Conservation (phyloP, 305 asterid species). For the Solanum hybrid region DNA sequence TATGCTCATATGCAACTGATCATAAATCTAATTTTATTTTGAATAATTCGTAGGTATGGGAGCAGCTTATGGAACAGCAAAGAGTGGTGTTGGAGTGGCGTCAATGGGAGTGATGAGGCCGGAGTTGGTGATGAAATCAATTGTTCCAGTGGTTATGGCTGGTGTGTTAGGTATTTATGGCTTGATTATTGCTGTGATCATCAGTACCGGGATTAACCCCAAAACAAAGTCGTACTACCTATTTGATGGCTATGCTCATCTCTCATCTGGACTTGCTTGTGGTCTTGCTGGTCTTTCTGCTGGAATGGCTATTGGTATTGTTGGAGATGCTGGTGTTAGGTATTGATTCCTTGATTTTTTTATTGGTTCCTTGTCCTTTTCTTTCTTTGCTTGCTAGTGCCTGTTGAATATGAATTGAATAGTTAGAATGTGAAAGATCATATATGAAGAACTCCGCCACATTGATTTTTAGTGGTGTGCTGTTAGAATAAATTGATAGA, state of each 20-base stretch:
- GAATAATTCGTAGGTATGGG: slow-evolving; percentile 42
- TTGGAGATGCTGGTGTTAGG: slow-evolving; percentile 86
- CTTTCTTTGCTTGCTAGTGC: background rate
- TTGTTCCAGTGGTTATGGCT: slow-evolving; percentile 77
- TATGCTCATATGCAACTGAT: background rate
- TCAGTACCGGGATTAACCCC: slow-evolving; percentile 69
- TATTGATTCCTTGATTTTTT: slow-evolving; percentile 6
- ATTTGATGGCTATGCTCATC: slow-evolving; percentile 64
- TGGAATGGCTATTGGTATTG: slow-evolving; percentile 81
- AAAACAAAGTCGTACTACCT: slow-evolving; percentile 55
- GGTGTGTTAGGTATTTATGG: slow-evolving; percentile 77
- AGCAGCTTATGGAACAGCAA: slow-evolving; percentile 61
- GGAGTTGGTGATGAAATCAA: slow-evolving; percentile 70
- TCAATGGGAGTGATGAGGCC: slow-evolving; percentile 82
- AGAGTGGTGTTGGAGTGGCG: slow-evolving; percentile 73
- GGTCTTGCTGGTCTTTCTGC: slow-evolving; percentile 73
- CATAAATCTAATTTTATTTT: background rate
- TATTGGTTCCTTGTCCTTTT: background rate
- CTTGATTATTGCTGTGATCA: slow-evolving; percentile 64
- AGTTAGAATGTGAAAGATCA: background rate
- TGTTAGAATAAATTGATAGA: background rate
- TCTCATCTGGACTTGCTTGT: slow-evolving; percentile 57
- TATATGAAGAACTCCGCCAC: background rate
- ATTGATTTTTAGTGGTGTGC: background rate
- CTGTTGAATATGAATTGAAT: background rate